Conservation (phyloP, 495 filamentous ascomycete genomes). For the Lophiotrema nucula region DNA sequence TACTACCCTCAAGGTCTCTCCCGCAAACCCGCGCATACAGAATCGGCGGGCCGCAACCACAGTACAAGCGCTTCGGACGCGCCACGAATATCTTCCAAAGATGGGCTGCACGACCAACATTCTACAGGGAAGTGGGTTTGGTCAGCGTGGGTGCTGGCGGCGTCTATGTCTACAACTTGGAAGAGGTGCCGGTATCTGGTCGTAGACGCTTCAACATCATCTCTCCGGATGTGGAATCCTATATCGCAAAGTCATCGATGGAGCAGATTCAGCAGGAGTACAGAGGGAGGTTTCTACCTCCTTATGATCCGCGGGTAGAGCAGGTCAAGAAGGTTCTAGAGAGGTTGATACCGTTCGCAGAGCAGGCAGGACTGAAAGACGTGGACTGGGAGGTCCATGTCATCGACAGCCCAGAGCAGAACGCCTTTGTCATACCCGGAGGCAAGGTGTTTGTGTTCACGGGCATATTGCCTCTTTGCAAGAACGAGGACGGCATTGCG, state of each 20-base stretch:
- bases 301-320: constrained; percentile 50
- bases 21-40: no score
- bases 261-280: constrained; percentile 42
- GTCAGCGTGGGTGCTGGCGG: constrained; percentile 40
- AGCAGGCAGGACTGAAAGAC: constrained; percentile 57
- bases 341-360: constrained; percentile 59
- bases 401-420: constrained; percentile 66
- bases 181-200: constrained; percentile 75
- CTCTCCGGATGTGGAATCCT: constrained; percentile 53
- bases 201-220: constrained; percentile 81
- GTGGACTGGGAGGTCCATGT: constrained; percentile 82
- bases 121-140: constrained; percentile 40
- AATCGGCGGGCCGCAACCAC: background rate
- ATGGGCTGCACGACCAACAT: constrained; percentile 41
- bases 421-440: constrained; percentile 88
- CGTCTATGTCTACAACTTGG: constrained; percentile 72
- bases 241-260: constrained; percentile 41
- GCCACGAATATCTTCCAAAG: constrained; percentile 25
- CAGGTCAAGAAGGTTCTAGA: constrained; percentile 68
- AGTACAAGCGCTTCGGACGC: constrained; percentile 32
- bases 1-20: no score
- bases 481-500: constrained; percentile 72
- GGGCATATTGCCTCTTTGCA: constrained; percentile 70
- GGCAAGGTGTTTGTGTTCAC: constrained; percentile 93
- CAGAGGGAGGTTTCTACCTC: constrained; percentile 50